Evolutionary conservation across 257 asterid species (phyloP).

Genomic region (Salvia hispanica): DNA sequence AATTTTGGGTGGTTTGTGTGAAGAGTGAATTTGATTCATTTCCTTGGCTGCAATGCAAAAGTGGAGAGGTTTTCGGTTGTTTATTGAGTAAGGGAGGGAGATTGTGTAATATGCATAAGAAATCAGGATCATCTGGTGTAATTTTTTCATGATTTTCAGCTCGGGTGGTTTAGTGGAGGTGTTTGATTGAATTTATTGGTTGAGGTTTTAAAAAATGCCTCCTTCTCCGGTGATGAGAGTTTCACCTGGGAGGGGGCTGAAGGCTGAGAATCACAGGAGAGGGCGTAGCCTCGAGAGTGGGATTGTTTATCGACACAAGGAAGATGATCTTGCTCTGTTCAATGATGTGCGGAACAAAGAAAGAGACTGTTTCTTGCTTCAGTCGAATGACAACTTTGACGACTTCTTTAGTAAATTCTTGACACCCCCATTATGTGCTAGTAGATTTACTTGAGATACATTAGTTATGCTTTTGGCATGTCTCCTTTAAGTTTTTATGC

Average conservation of each 20-base stretch:
- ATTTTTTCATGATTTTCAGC: slow-evolving; percentile 31
- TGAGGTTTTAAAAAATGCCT: slow-evolving; percentile 55
- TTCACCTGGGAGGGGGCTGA: slow-evolving; percentile 75
- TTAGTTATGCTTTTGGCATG: slow-evolving; percentile 4
- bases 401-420: slow-evolving; percentile 73
- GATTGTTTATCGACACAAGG: slow-evolving; percentile 55
- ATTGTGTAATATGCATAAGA: slow-evolving; percentile 8
- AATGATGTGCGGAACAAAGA: slow-evolving; percentile 85
- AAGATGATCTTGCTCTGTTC: slow-evolving; percentile 88
- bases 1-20: slow-evolving; percentile 15
- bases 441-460: slow-evolving; percentile 29
- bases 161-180: slow-evolving; percentile 32
- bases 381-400: slow-evolving; percentile 76
- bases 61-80: slow-evolving; percentile 32
- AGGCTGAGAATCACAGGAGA: slow-evolving; percentile 75
- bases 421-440: slow-evolving; percentile 26
- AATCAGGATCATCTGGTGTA: slow-evolving; percentile 13
- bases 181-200: slow-evolving; percentile 33
- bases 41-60: slow-evolving; percentile 26
- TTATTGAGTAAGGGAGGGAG: slow-evolving; percentile 24
- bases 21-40: background rate
- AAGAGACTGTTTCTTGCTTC: slow-evolving; percentile 82
- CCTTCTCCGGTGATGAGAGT: slow-evolving; percentile 81
- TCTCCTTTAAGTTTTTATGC: slow-evolving; percentile 21
- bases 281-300: slow-evolving; percentile 85